A percentile compares a stretch with the other conserved stretches of the same genome.
These are phyloP conservation scores for Aspergillus bertholletiae DNA, from an alignment of 495 filamentous ascomycete species.

Conservation along the genomic window DNA sequence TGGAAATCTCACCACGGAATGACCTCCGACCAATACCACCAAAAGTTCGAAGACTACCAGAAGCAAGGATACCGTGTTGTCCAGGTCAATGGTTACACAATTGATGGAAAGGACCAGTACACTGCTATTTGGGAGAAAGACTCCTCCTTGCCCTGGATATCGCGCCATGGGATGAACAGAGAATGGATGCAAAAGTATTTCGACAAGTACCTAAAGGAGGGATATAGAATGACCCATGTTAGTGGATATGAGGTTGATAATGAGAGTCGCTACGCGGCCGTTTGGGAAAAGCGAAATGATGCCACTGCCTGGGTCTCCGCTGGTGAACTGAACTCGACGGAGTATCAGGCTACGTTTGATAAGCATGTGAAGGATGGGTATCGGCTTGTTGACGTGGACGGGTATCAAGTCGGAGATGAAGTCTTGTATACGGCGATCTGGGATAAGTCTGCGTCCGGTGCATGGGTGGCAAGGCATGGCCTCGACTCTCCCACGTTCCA, in stretches of 20 bases:
- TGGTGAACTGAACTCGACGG: conserved; percentile 7
- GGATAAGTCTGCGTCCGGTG: conserved; percentile 16
- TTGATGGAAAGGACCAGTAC: conserved; percentile 10
- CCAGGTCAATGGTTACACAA: conserved; percentile 18
- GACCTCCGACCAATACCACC: conserved; percentile 17
- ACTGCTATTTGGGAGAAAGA: conserved; percentile 21
- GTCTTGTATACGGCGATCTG: conserved; percentile 19
- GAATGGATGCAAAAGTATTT: conserved; percentile 8
- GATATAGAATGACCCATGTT: conserved; percentile 14
- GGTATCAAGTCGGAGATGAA: conserved; percentile 10
- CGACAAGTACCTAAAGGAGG: conserved; percentile 8
- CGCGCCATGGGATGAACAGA: conserved; percentile 14
- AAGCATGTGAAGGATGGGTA: conserved; percentile 15
- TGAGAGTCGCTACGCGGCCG: conserved; percentile 7
- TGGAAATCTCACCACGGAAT: conserved; percentile 15
- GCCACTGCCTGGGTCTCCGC: conserved; percentile 8
- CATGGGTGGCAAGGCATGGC: conserved; percentile 16
- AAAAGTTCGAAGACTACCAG: conserved; percentile 12
- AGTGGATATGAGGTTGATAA: conserved; percentile 18
- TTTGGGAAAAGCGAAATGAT: conserved; percentile 18
- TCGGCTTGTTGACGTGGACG: conserved; percentile 16
- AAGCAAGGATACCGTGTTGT: conserved; percentile 17
- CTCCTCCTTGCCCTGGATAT: conserved; percentile 3
- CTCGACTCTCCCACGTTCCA: conserved; percentile 18
- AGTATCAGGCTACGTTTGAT: conserved; percentile 17